Evolutionary conservation across 169 alveolate species (phyloP).

Genomic region (Plasmodium adleri): DNA sequence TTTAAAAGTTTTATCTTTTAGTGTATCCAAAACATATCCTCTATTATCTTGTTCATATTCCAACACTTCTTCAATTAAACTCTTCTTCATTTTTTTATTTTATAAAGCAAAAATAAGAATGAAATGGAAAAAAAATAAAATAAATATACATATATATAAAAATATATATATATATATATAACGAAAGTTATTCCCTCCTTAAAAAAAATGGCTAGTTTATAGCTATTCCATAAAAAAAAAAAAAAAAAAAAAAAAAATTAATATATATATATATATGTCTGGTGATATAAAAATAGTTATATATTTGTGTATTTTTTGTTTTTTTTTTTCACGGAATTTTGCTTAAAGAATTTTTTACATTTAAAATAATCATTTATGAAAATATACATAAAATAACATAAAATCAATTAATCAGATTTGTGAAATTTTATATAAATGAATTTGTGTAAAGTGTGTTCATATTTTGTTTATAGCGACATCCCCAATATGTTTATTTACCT

Average conservation of each 20-base stretch:
- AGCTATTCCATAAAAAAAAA: slow-evolving; percentile 15
- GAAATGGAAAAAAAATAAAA: neutral
- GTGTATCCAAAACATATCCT: slow-evolving; percentile 87
- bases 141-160: neutral
- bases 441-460: too few species aligned
- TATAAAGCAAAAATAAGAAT: neutral
- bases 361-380: too few species aligned
- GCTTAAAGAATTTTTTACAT: too few species aligned
- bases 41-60: slow-evolving; percentile 83
- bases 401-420: too few species aligned
- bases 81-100: slow-evolving; percentile 53
- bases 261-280: neutral
- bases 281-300: too few species aligned
- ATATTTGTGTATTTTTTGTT: too few species aligned
- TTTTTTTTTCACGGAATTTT: too few species aligned
- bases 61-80: slow-evolving; percentile 62
- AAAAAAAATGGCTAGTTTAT: too few species aligned
- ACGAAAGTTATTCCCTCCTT: neutral
- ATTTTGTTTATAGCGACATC: too few species aligned
- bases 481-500: too few species aligned
- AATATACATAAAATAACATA: too few species aligned
- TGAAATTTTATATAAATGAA: too few species aligned
- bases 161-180: neutral
- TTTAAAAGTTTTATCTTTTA: slow-evolving; percentile 86
- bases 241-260: neutral